Evolutionary conservation across 2,329 filamentous ascomycete species (phyloP).

Genomic region (Pyrenochaeta sp.): DNA sequence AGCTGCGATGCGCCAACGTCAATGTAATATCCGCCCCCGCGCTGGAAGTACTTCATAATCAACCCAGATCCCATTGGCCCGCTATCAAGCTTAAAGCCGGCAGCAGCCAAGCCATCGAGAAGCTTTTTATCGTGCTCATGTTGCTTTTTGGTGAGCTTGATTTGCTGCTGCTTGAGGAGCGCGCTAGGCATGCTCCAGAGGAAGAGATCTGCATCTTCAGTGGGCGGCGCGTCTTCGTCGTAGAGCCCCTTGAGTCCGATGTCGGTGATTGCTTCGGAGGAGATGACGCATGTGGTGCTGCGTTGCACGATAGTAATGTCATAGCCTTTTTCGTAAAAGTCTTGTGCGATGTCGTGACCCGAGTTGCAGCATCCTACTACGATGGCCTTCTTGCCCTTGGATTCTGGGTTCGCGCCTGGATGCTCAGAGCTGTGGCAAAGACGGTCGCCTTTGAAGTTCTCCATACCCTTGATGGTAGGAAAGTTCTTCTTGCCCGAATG

Average conservation of each 20-base stretch:
- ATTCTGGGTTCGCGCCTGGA: slow-evolving; percentile 39
- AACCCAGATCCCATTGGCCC: slow-evolving; percentile 37
- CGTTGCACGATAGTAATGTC: slow-evolving; percentile 59
- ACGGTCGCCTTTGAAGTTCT: slow-evolving; percentile 47
- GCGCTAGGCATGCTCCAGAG: slow-evolving; percentile 46
- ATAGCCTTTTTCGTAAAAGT: slow-evolving; percentile 54
- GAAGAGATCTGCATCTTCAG: slow-evolving; percentile 37
- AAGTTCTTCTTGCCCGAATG: slow-evolving; percentile 44
- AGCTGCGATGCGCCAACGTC: slow-evolving; percentile 54
- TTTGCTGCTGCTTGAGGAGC: slow-evolving; percentile 40
- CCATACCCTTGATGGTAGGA: slow-evolving; percentile 38
- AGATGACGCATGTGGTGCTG: slow-evolving; percentile 49
- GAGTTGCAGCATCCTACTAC: slow-evolving; percentile 59
- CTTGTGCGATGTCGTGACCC: slow-evolving; percentile 58
- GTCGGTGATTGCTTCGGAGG: slow-evolving; percentile 32
- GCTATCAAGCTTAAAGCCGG: slow-evolving; percentile 52
- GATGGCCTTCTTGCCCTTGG: slow-evolving; percentile 52
- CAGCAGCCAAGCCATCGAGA: slow-evolving; percentile 52
- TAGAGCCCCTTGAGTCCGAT: slow-evolving; percentile 40
- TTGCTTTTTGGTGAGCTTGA: slow-evolving; percentile 32
- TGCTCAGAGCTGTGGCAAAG: slow-evolving; percentile 43
- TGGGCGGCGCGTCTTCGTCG: slow-evolving; percentile 35
- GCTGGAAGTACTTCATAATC: slow-evolving; percentile 51
- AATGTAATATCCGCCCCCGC: slow-evolving; percentile 58
- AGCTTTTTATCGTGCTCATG: slow-evolving; percentile 44